These are phyloP conservation scores for Apiotrichum veenhuisii DNA, from an alignment of 1,284 basidiomycete genomes.

Conservation along the genomic window DNA sequence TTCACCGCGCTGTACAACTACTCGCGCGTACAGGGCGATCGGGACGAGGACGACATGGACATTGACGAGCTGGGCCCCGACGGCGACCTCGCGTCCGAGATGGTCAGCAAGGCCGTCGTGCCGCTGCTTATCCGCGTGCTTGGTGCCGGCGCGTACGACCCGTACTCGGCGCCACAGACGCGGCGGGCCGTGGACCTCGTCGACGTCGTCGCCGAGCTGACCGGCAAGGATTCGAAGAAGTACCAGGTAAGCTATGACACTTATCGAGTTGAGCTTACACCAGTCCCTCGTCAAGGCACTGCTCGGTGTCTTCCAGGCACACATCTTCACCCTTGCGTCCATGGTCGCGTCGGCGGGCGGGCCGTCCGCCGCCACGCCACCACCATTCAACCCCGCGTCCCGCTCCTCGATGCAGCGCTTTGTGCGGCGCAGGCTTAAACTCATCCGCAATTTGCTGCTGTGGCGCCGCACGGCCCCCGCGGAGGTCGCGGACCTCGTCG, in stretches of 20 bases:
- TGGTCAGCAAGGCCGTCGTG: slow-evolving; percentile 77
- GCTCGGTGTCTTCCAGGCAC: slow-evolving; percentile 58
- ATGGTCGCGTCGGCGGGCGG: slow-evolving; percentile 44
- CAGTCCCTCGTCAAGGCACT: slow-evolving; percentile 68
- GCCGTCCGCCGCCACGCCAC: slow-evolving; percentile 45
- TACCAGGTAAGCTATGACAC: slow-evolving; percentile 61
- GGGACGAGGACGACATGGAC: slow-evolving; percentile 47
- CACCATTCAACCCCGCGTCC: slow-evolving; percentile 71
- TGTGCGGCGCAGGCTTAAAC: slow-evolving; percentile 65
- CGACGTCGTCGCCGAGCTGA: slow-evolving; percentile 74
- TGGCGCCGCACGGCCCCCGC: slow-evolving; percentile 74
- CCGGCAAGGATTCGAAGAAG: slow-evolving; percentile 60
- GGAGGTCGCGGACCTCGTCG: slow-evolving; percentile 58
- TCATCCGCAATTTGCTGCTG: slow-evolving; percentile 65
- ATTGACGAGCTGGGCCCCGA: slow-evolving; percentile 65
- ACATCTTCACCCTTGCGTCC: slow-evolving; percentile 55
- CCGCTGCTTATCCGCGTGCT: slow-evolving; percentile 69
- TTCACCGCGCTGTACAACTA: slow-evolving; percentile 73
- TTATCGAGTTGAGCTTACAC: background rate
- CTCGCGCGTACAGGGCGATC: slow-evolving; percentile 55
- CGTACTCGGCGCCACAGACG: slow-evolving; percentile 68
- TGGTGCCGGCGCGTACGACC: slow-evolving; percentile 71
- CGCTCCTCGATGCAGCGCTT: slow-evolving; percentile 68
- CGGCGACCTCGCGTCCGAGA: slow-evolving; percentile 80
- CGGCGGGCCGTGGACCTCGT: slow-evolving; percentile 65